These are phyloP conservation scores for Melampsora americana DNA, from an alignment of 1,284 basidiomycete species.

Conservation along the genomic window DNA sequence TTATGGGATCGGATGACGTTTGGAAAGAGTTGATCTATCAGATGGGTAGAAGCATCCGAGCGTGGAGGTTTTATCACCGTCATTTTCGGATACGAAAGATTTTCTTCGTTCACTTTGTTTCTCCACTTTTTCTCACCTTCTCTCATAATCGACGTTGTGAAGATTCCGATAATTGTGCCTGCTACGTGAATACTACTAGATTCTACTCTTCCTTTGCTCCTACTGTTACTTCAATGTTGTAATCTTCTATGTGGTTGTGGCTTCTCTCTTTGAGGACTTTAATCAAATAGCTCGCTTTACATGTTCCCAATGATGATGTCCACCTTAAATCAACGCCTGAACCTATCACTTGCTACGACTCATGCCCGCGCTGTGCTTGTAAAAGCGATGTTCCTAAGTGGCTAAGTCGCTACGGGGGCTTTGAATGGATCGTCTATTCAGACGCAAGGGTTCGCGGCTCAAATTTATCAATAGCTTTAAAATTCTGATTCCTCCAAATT, in stretches of 20 bases:
- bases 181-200: background rate
- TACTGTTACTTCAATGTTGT: background rate
- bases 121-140: background rate
- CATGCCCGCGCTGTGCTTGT: no score
- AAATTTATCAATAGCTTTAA: no score
- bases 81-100: conserved; percentile 45
- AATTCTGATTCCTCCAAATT: no score
- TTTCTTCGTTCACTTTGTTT: background rate
- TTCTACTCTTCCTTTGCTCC: background rate
- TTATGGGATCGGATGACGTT: background rate
- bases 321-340: no score
- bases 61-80: conserved; percentile 43
- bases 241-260: conserved; percentile 1
- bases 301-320: background rate
- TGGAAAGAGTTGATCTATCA: background rate
- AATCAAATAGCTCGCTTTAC: background rate
- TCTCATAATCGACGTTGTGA: background rate
- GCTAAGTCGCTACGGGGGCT: no score
- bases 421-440: no score
- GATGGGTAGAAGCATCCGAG: conserved; percentile 3
- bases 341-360: no score
- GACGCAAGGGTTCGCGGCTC: no score
- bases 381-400: no score
- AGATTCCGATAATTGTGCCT: background rate
- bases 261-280: background rate